Evolutionary conservation across 352 stramenopile species (phyloP), one percentile per base, ranked within the genome.

Genomic region (Aphanomyces cochlioides): DNA sequence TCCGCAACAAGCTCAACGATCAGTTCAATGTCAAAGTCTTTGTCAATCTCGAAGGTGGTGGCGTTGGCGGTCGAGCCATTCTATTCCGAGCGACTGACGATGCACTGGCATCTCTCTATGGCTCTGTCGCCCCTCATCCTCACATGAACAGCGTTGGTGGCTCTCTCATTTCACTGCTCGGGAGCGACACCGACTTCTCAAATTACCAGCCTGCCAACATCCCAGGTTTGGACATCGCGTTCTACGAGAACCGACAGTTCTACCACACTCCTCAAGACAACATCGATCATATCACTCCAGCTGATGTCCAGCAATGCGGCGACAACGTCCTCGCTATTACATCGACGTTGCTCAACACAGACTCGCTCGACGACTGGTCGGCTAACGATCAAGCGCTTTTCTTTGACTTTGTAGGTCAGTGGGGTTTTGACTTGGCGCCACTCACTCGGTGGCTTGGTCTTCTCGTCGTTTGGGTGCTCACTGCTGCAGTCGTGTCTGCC

Each of bases 121-220:
- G 15, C 17, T 10, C 8, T 3, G 57, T 66, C 37, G 57, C 57
- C 17, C 57, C 57, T 17, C 34, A 66, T 37, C 57, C 57, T 17
- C 57, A 66, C 28, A 66, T 66, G 57, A 66, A 66, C 41, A 66
- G 57, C 57, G 8, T 66, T 2, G 57, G 57, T 21, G 57, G 57
- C 8, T 66, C 57, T 13, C 8, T 66, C 3, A 66, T 66, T 2
- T 54, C 38, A 28, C 1, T 66, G 8, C 57, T 66, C 1, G 57
- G 57, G 8, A 47, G 17, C 8, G 1, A 15, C 8, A 66, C 57
- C 15, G 57, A 66, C 41, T 66, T 19, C 19, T n/a, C 15, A 1
- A 43, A 28, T 37, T 66, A 66, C n/a, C 8, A 50, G 41, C 57
- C 57, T n/a, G 8, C 7, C 7, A 36, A 36, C 19, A 43, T 66